These are phyloP conservation scores for Knoxdaviesia capensis DNA, from an alignment of 2,329 filamentous ascomycete species.

Conservation along the genomic window DNA sequence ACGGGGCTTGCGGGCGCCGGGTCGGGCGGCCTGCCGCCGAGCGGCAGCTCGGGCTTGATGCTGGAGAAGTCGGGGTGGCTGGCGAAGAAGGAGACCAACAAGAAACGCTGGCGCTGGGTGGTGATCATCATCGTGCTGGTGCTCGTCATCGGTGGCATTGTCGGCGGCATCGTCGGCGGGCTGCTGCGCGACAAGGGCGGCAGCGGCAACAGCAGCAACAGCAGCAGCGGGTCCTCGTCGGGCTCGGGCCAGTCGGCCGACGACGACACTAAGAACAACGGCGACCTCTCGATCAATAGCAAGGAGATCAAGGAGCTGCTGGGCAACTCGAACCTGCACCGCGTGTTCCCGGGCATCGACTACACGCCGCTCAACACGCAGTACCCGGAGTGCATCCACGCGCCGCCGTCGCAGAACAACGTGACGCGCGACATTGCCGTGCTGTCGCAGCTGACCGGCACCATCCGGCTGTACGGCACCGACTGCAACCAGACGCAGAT, in stretches of 20 bases:
- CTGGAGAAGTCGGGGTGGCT: constrained; percentile 23
- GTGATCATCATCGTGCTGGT: constrained; percentile 44
- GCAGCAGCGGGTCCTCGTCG: constrained; percentile 7
- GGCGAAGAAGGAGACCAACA: constrained; percentile 32
- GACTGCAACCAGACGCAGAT: constrained; percentile 97
- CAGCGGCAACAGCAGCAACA: constrained; percentile 7
- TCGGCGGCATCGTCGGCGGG: constrained; percentile 55
- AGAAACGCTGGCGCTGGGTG: constrained; percentile 50
- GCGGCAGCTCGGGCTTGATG: background rate
- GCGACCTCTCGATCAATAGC: constrained; percentile 56
- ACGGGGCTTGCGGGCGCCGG: background rate
- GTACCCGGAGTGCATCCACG: constrained; percentile 61
- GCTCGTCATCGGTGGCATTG: constrained; percentile 49
- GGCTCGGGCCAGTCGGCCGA: constrained; percentile 27
- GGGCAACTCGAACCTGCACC: constrained; percentile 66
- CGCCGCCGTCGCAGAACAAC: constrained; percentile 81
- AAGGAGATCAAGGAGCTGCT: constrained; percentile 62
- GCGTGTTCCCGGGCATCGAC: constrained; percentile 87
- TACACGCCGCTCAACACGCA: constrained; percentile 86
- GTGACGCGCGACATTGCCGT: constrained; percentile 81
- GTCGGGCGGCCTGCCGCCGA: no score
- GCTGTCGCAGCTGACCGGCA: constrained; percentile 74
- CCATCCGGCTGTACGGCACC: constrained; percentile 75
- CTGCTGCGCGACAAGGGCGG: constrained; percentile 33
- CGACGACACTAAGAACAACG: constrained; percentile 40